Percentiles rank a stretch among this genome's conserved stretches.
Evolutionary conservation across 2,329 filamentous ascomycete species (phyloP).

Genomic region (Teratosphaeria gauchensis): DNA sequence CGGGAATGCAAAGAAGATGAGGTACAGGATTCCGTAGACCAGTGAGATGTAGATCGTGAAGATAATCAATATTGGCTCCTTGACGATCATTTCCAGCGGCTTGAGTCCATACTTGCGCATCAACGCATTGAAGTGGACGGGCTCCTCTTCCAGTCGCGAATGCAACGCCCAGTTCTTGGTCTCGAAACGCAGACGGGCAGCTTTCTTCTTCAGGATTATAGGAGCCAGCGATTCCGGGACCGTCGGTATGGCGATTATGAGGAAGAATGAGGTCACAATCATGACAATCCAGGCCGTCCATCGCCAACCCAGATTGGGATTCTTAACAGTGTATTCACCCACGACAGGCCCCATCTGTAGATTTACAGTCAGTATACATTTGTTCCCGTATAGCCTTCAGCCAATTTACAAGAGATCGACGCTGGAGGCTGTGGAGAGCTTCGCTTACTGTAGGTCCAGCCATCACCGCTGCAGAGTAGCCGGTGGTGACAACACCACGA

Average conservation of each 20-base stretch:
- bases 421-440: not conserved
- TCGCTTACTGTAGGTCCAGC: not conserved
- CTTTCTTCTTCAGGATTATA: conserved; percentile 40
- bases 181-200: conserved; percentile 35
- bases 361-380: conserved; percentile 1
- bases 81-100: conserved; percentile 33
- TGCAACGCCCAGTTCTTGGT: conserved; percentile 26
- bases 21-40: conserved; percentile 28
- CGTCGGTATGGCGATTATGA: conserved; percentile 34
- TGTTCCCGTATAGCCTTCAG: not conserved
- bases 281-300: conserved; percentile 49
- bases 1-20: conserved; percentile 41
- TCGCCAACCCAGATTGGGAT: conserved; percentile 42
- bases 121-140: conserved; percentile 29
- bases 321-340: conserved; percentile 41
- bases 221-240: conserved; percentile 44
- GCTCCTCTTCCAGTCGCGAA: conserved; percentile 35
- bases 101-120: conserved; percentile 34
- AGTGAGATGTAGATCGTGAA: conserved; percentile 36
- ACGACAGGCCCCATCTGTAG: conserved; percentile 36
- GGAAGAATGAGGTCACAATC: conserved; percentile 38
- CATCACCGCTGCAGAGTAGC: not conserved
- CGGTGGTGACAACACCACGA: conserved; percentile 23
- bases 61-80: conserved; percentile 40
- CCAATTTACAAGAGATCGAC: too few relatives aligned